Evolutionary conservation across 1,284 basidiomycete species (phyloP), one percentile per base, ranked within the genome.

Genomic region (Mycena sp.): DNA sequence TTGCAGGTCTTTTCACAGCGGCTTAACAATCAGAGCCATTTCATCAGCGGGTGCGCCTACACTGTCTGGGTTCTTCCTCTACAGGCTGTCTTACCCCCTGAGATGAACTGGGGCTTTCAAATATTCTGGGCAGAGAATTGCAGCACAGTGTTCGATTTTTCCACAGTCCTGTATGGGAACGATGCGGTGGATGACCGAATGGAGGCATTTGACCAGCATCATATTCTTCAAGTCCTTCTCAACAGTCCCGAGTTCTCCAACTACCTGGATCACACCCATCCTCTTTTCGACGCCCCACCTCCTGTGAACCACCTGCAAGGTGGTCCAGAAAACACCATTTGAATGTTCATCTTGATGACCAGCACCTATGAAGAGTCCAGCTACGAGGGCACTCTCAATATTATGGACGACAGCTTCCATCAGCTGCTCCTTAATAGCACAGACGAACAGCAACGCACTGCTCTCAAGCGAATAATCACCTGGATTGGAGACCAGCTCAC

Each of bases 401-500:
- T 75, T 0, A 65, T 79, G 5, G 41, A 61, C 9, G 74, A 77
- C 46, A 72, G 63, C 63, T 69, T 75, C 26, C 19, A 35, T 0
- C 76, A 78, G 57, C 64, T 78, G 2, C 60, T 65, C 2, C 49
- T 69, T 12, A 37, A 69, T n/a, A 46, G 60, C 6, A 19, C 21
- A 10, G 70, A 68, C 1, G 63, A 73, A 30, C 40, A 68, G 50
- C 61, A 59, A 44, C 52, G 67, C 19, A 52, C 72, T 19, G 70
- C 48, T 1, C 29, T 41, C 0, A 25, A 71, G 19, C 50, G 56
- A 30, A 23, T 77, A 1, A 66, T 78, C 17, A 65, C 67, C 9
- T 78, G 73, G 71, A 61, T 73, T 35, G 74, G 76, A 4, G 76
- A 79, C 57, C 76, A 77, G 58, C 71, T 79, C n/a, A 78, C 73